phyloP scores from a whole-genome alignment of 192 early-diverging fungal genomes.

The Coemansia sp. region DNA sequence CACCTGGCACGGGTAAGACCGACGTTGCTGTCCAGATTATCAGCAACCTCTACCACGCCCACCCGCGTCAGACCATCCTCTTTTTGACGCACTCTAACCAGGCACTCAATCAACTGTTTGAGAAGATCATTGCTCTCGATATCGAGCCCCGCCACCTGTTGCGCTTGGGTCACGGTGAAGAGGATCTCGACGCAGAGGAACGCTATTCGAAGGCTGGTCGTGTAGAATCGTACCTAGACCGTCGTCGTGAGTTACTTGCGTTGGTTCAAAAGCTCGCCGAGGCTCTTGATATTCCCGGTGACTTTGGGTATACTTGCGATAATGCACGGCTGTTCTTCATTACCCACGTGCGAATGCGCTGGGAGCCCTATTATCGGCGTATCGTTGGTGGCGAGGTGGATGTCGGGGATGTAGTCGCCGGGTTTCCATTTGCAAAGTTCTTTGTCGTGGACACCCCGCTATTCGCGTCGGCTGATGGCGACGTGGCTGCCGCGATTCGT shows the following conservation, averaged over 20 bases:
- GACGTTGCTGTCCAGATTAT: slow-evolving; percentile 97
- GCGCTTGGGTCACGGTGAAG: slow-evolving; percentile 93
- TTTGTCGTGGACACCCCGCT: slow-evolving; percentile 76
- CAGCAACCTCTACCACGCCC: slow-evolving; percentile 92
- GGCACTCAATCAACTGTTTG: slow-evolving; percentile 98
- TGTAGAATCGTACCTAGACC: slow-evolving; percentile 88
- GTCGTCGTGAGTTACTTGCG: slow-evolving; percentile 68
- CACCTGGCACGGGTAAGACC: slow-evolving; percentile 98
- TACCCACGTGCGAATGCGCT: slow-evolving; percentile 72
- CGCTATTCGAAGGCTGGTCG: slow-evolving; percentile 93
- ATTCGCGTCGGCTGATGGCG: slow-evolving; percentile 53
- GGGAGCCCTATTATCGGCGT: slow-evolving; percentile 66
- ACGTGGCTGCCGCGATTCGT: slow-evolving; percentile 54
- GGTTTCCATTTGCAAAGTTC: slow-evolving; percentile 84
- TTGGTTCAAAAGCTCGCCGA: slow-evolving; percentile 79
- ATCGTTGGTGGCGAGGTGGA: slow-evolving; percentile 8
- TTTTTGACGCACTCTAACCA: slow-evolving; percentile 97
- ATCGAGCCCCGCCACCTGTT: slow-evolving; percentile 94
- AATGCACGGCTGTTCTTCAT: slow-evolving; percentile 88
- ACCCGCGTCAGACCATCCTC: slow-evolving; percentile 85
- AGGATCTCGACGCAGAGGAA: slow-evolving; percentile 77
- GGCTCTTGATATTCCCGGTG: slow-evolving; percentile 76
- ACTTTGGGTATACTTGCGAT: slow-evolving; percentile 89
- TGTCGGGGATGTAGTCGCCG: slow-evolving; percentile 11
- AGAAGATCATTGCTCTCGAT: slow-evolving; percentile 88